phyloP scores from a whole-genome alignment of 2,329 filamentous ascomycete genomes.

The Lanzia echinophila region DNA sequence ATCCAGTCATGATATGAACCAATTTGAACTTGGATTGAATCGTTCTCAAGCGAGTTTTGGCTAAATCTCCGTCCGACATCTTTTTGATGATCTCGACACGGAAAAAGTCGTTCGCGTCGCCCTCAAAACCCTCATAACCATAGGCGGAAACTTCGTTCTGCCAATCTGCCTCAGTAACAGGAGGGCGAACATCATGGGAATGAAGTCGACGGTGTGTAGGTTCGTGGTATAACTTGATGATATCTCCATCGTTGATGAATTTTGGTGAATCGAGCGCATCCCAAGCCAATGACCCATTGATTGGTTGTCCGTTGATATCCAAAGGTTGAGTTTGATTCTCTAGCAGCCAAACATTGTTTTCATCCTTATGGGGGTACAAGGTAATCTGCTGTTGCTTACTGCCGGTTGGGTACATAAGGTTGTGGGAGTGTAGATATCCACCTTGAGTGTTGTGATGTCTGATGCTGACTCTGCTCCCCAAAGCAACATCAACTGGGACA shows the following conservation, averaged over 20 bases:
- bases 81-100: constrained; percentile 89
- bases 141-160: constrained; percentile 96
- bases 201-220: constrained; percentile 84
- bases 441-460: constrained; percentile 97
- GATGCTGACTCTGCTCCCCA: constrained; percentile 78
- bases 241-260: constrained; percentile 71
- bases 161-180: constrained; percentile 84
- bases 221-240: constrained; percentile 77
- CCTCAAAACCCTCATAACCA: constrained; percentile 92
- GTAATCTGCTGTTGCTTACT: constrained; percentile 99
- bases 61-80: constrained; percentile 69
- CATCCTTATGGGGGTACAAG: constrained; percentile 96
- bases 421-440: constrained; percentile 93
- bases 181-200: constrained; percentile 87
- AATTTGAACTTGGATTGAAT: constrained; percentile 97
- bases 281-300: constrained; percentile 81
- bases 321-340: constrained; percentile 96
- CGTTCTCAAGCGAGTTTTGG: constrained; percentile 80
- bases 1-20: constrained; percentile 94
- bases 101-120: constrained; percentile 95
- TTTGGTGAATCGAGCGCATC: constrained; percentile 59
- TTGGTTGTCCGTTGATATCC: constrained; percentile 63
- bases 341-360: constrained; percentile 90
- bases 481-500: constrained; percentile 83
- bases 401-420: constrained; percentile 93